phyloP scores from a whole-genome alignment of 495 filamentous ascomycete genomes.

The Clohesyomyces aquaticus region DNA sequence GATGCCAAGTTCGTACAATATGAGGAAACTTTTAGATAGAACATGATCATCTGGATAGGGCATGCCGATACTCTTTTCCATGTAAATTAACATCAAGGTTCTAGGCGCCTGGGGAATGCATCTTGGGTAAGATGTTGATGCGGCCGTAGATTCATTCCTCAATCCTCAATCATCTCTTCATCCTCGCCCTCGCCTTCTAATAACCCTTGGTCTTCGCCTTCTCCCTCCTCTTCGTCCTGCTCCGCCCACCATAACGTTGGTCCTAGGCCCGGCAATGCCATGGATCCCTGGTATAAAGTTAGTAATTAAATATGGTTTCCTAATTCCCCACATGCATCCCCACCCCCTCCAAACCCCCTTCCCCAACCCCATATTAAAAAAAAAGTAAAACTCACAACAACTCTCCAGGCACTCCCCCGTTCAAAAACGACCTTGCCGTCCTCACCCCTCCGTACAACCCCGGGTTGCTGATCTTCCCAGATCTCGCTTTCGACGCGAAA shows the following conservation, averaged over 20 bases:
- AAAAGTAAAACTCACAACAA: constrained; percentile 56
- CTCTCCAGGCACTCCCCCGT: constrained; percentile 65
- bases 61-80: too few species aligned
- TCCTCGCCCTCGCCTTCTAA: background rate
- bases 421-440: constrained; percentile 46
- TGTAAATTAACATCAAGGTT: too few species aligned
- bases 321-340: background rate
- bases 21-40: too few species aligned
- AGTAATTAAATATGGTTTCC: background rate
- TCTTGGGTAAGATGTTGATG: too few species aligned
- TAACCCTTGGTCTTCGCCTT: background rate
- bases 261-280: constrained; percentile 35
- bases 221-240: constrained; percentile 9
- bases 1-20: too few species aligned
- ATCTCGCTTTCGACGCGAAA: constrained; percentile 81
- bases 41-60: too few species aligned
- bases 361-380: too few species aligned
- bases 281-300: constrained; percentile 33
- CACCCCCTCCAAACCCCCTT: too few species aligned
- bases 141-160: too few species aligned
- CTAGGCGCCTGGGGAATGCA: too few species aligned
- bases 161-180: too few species aligned
- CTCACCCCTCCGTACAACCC: constrained; percentile 56
- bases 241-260: constrained; percentile 38
- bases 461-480: constrained; percentile 86